phyloP scores from a whole-genome alignment of 179 eudicot genomes.

The Patellifolia procumbens region DNA sequence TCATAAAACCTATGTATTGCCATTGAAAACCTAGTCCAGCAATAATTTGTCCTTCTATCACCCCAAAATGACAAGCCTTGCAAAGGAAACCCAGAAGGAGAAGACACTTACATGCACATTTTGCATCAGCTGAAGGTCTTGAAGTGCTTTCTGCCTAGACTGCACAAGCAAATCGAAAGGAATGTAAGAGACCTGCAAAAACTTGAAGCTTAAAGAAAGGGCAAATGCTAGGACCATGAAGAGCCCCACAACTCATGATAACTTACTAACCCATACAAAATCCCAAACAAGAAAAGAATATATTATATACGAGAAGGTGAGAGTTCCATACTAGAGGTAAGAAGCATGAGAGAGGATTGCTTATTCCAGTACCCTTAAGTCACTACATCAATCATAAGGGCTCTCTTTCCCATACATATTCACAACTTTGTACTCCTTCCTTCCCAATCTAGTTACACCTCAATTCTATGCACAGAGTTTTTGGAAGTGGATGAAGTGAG shows the following conservation, averaged over 20 bases:
- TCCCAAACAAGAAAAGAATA: not conserved
- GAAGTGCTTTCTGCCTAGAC: slow-evolving; percentile 87
- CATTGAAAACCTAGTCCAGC: not conserved
- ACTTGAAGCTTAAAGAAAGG: not conserved
- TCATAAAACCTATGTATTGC: not conserved
- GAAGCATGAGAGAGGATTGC: not conserved
- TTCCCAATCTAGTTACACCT: too few relatives aligned
- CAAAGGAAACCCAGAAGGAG: slow-evolving; percentile 1
- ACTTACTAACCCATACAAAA: not conserved
- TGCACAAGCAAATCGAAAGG: slow-evolving; percentile 38
- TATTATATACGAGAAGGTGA: not conserved
- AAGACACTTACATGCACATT: slow-evolving; percentile 67
- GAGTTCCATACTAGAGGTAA: not conserved
- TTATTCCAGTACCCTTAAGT: not conserved
- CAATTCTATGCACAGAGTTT: too few relatives aligned
- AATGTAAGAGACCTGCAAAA: slow-evolving; percentile 17
- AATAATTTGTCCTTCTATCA: not conserved
- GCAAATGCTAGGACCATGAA: not conserved
- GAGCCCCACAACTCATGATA: not conserved
- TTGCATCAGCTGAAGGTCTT: slow-evolving; percentile 84
- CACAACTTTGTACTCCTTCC: too few relatives aligned
- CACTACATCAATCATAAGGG: too few relatives aligned
- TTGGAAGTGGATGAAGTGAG: too few relatives aligned
- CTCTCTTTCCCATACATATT: too few relatives aligned
- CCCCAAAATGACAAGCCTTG: not conserved